Evolutionary conservation across 148 eudicot genomes (phyloP), one percentile per base, ranked within the genome.

Genomic region (Vaccinium macrocarpon): DNA sequence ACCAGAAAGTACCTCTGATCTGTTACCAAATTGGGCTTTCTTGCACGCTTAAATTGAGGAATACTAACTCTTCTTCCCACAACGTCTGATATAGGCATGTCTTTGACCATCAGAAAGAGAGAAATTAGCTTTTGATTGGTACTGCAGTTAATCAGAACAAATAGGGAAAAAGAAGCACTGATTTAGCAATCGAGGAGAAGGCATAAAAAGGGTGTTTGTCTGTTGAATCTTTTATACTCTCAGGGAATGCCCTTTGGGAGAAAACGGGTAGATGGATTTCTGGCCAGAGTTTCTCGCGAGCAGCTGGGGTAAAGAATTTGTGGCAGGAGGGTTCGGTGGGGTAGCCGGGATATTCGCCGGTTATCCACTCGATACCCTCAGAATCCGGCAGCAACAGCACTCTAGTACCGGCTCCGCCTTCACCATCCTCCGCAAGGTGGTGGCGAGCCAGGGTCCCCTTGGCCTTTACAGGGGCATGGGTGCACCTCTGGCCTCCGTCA

Each of bases 251-350:
- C 21, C 21, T 46, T 52, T 21, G 18, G 48, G 29, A 62, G 27
- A 27, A 55, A 15, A 62, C 61, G 57, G 53, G 5, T 32, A 6
- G 4, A 95, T 97, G 99, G 99, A 97, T 89, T 93, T 95, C 84
- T 97, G 99, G 99, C 98, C 98, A 9, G 98, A 95, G 88, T 97
- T 95, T 87, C 82, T 95, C 56, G 94, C 98, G 8, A 93, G 86
- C 49, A 95, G 94, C 76, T 95, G 96, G 98, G 99, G 99, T 0
- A 92, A 78, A 79, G 99, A 97, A 84, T 97, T 97, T 86, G 93
- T 95, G 29, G 99, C 98, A 4, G 99, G 99, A 32, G 98, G 99
- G 57, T 88, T 91, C 38, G 99, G 99, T 0, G 98, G 99, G 16
- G 80, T 87, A 0, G 96, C 96, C n/a, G 99, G 99, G 25, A 78